These are phyloP conservation scores for Olyra latifolia DNA, from an alignment of 176 grass and related monocot genomes.

Conservation along the genomic window DNA sequence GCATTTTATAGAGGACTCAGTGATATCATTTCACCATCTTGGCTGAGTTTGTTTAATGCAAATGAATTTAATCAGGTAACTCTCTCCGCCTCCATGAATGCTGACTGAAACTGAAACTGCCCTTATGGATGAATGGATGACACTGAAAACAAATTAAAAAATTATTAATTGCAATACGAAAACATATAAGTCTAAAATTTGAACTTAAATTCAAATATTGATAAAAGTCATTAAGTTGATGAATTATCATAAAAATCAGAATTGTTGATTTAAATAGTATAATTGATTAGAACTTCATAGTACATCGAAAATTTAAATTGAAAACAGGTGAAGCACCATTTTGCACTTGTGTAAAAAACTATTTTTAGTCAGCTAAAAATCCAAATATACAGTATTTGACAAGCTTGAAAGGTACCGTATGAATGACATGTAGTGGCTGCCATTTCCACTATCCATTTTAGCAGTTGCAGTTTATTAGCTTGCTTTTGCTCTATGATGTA, in stretches of 20 bases:
- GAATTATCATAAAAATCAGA: not conserved
- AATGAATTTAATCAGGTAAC: slow-evolving; percentile 99
- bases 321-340: not conserved
- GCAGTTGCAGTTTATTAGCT: not conserved
- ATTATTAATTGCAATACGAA: not conserved
- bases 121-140: too few relatives aligned
- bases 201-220: not conserved
- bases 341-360: not conserved
- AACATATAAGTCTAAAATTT: not conserved
- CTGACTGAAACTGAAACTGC: not conserved
- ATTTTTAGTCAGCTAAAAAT: not conserved
- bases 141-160: not conserved
- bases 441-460: not conserved
- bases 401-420: not conserved
- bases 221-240: not conserved
- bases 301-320: not conserved
- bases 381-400: slow-evolving; percentile 7
- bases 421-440: not conserved
- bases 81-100: not conserved
- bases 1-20: slow-evolving; percentile 93
- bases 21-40: slow-evolving; percentile 89
- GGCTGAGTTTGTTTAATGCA: slow-evolving; percentile 97
- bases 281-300: not conserved
- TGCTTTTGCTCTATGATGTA: not conserved
- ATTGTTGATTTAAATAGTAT: not conserved